phyloP scores from a whole-genome alignment of 768 basidiomycete species.

The Scleroderma bovista region DNA sequence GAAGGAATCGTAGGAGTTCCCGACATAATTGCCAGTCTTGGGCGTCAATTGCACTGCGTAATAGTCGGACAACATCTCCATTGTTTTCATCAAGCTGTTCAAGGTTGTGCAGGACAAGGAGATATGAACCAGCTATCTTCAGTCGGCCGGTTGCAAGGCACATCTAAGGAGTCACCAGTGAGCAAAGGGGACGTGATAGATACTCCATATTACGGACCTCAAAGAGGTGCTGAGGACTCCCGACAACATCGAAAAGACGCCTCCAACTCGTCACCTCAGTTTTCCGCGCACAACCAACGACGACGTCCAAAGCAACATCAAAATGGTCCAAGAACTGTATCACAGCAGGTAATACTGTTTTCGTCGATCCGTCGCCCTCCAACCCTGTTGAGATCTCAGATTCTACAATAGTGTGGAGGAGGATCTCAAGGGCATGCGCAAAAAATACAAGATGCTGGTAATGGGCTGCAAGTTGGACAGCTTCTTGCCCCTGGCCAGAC shows the following conservation, averaged over 20 bases:
- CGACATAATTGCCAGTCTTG: slow-evolving; percentile 90
- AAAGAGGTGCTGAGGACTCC: slow-evolving; percentile 85
- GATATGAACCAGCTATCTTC: slow-evolving; percentile 87
- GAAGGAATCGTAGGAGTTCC: slow-evolving; percentile 87
- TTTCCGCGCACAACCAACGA: slow-evolving; percentile 94
- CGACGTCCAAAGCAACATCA: slow-evolving; percentile 84
- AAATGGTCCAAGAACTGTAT: slow-evolving; percentile 95
- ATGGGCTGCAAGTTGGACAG: slow-evolving; percentile 79
- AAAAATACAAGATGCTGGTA: slow-evolving; percentile 91
- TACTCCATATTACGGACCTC: slow-evolving; percentile 53
- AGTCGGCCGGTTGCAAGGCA: slow-evolving; percentile 69
- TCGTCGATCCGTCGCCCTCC: slow-evolving; percentile 19
- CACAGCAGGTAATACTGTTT: slow-evolving; percentile 50
- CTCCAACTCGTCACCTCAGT: slow-evolving; percentile 92
- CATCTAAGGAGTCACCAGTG: slow-evolving; percentile 41
- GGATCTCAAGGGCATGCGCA: slow-evolving; percentile 88
- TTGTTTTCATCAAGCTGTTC: slow-evolving; percentile 80
- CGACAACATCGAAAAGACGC: slow-evolving; percentile 83
- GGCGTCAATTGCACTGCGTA: slow-evolving; percentile 67
- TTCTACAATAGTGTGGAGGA: slow-evolving; percentile 90
- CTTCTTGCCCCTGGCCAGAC: slow-evolving; percentile 57
- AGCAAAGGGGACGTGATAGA: neutral
- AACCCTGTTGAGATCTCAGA: slow-evolving; percentile 51
- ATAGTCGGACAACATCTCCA: slow-evolving; percentile 74
- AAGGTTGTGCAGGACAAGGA: slow-evolving; percentile 89